phyloP scores from a whole-genome alignment of 768 basidiomycete genomes.

The Rhizopogon rudus region DNA sequence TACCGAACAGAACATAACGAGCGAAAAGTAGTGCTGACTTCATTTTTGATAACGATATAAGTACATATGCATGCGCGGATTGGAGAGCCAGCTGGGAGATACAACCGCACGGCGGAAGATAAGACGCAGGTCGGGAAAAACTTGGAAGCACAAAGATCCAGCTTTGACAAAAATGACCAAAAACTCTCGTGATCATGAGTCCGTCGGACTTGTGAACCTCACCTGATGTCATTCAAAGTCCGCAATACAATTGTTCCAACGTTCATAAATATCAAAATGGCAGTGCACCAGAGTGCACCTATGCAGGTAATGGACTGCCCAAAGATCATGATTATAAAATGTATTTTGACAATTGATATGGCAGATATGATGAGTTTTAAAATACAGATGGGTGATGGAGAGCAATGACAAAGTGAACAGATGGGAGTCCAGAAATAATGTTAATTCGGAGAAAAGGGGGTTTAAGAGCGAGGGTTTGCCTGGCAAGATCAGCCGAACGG shows the following conservation, averaged over 20 bases:
- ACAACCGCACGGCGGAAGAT: conserved; percentile 29
- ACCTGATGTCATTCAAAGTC: background rate
- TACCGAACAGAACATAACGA: conserved; percentile 63
- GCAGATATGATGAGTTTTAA: background rate
- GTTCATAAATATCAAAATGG: background rate
- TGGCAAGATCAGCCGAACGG: background rate
- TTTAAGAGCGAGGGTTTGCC: background rate
- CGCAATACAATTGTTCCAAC: background rate
- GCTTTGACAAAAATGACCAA: conserved; percentile 16
- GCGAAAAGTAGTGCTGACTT: conserved; percentile 40
- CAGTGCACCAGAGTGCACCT: background rate
- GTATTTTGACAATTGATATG: background rate
- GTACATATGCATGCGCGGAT: conserved; percentile 23
- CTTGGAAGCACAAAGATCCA: conserved; percentile 20
- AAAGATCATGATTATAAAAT: background rate
- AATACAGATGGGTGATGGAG: background rate
- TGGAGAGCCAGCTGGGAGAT: conserved; percentile 15
- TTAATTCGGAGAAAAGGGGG: background rate
- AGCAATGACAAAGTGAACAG: background rate
- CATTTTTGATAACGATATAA: conserved; percentile 28
- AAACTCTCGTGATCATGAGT: conserved; percentile 6
- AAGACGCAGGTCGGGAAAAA: background rate
- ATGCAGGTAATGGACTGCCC: background rate
- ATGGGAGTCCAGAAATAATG: background rate
- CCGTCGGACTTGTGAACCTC: background rate